phyloP scores from a whole-genome alignment of 768 basidiomycete genomes.

The Imleria badia region DNA sequence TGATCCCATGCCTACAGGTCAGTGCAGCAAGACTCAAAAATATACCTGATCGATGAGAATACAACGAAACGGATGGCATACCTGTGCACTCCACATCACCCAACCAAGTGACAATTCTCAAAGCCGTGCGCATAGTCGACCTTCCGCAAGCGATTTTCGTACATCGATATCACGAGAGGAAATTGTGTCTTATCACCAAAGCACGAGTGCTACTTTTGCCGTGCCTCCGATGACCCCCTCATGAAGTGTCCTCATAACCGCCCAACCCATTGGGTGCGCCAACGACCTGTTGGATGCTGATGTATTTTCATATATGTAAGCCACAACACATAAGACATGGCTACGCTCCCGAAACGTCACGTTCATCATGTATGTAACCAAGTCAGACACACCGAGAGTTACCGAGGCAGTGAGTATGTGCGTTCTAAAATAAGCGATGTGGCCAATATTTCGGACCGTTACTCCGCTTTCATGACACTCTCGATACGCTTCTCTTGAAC shows the following conservation, averaged over 20 bases:
- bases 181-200: too few relatives aligned
- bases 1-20: background rate
- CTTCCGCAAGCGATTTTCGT: too few relatives aligned
- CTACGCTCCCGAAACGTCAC: background rate
- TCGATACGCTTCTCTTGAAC: conserved; percentile 72
- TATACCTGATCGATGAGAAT: background rate
- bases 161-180: too few relatives aligned
- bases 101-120: background rate
- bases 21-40: background rate
- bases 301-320: background rate
- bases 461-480: conserved; percentile 77
- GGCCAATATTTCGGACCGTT: background rate
- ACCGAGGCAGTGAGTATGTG: background rate
- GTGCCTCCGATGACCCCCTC: background rate
- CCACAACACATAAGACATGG: background rate
- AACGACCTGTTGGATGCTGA: too few relatives aligned
- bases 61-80: background rate
- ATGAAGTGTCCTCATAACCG: background rate
- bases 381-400: too few relatives aligned
- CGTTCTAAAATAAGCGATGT: background rate
- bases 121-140: too few relatives aligned
- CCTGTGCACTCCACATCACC: too few relatives aligned
- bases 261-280: too few relatives aligned
- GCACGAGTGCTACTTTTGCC: too few relatives aligned
- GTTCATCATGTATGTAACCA: too few relatives aligned